Conservation (phyloP, 2,329 filamentous ascomycete genomes). For the Cucurbitaria berberidis region DNA sequence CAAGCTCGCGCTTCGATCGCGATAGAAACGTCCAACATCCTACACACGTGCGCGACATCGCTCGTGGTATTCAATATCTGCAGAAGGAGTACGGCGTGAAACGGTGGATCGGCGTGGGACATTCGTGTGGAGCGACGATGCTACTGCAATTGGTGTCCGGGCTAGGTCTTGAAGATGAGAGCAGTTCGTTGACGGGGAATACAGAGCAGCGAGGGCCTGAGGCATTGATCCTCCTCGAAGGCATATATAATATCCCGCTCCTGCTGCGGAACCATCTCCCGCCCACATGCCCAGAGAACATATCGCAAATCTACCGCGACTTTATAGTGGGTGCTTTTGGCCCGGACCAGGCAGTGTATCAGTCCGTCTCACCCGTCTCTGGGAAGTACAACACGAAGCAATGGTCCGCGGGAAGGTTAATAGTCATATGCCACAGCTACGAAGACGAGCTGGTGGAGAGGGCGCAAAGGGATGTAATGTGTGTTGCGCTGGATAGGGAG, state of each 20-base stretch:
- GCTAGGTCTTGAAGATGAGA: constrained; percentile 16
- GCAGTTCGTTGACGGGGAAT: not conserved
- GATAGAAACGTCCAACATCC: constrained; percentile 62
- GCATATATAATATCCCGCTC: constrained; percentile 69
- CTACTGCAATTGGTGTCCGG: constrained; percentile 60
- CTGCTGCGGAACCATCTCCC: constrained; percentile 56
- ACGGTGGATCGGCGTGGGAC: constrained; percentile 64
- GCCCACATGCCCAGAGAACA: constrained; percentile 21
- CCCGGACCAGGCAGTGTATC: constrained; percentile 25
- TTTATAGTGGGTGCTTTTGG: constrained; percentile 70
- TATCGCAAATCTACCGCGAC: constrained; percentile 60
- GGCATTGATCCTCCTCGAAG: constrained; percentile 66
- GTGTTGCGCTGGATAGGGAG: constrained; percentile 54
- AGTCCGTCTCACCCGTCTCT: constrained; percentile 59
- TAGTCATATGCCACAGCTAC: constrained; percentile 55
- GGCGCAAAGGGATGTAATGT: constrained; percentile 66
- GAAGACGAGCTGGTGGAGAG: constrained; percentile 59
- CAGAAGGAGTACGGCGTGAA: constrained; percentile 54
- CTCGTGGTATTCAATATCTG: constrained; percentile 59
- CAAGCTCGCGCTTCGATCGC: constrained; percentile 55
- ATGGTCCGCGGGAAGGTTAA: constrained; percentile 48
- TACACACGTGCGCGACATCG: constrained; percentile 65
- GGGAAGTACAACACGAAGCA: constrained; percentile 49
- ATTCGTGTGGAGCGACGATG: constrained; percentile 69
- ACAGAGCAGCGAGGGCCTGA: constrained; percentile 13